Conservation (phyloP, 768 basidiomycete species). For the Asterophora lycoperdoides region DNA sequence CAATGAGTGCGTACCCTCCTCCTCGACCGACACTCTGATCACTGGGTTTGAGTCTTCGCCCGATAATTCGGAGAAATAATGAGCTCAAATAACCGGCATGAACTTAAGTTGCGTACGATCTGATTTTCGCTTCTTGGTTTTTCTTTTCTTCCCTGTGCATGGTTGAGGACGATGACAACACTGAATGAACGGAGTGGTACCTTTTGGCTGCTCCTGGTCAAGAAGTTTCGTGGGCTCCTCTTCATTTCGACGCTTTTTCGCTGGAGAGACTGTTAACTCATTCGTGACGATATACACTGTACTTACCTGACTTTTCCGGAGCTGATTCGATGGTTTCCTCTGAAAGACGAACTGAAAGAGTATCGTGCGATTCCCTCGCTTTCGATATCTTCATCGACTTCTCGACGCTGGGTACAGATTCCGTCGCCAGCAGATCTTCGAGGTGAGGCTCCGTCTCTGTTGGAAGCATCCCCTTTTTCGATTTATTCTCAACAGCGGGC, state of each 20-base stretch:
- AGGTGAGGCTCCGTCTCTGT: not conserved
- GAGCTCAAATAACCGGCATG: not conserved
- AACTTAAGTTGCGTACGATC: conserved; percentile 2
- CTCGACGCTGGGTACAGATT: not conserved
- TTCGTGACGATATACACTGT: not conserved
- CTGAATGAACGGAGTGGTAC: not conserved
- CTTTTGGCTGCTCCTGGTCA: conserved; percentile 1
- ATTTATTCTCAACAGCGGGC: not conserved
- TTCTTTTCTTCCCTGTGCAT: conserved; percentile 3
- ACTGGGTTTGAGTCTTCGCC: not conserved
- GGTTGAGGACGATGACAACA: not conserved
- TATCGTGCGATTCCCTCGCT: not conserved
- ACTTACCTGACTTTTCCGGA: conserved; percentile 4
- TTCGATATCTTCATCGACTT: not conserved
- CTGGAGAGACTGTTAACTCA: not conserved
- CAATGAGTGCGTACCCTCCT: not conserved
- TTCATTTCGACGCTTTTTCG: not conserved
- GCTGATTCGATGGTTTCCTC: not conserved
- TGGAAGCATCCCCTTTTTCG: not conserved
- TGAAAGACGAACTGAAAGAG: not conserved
- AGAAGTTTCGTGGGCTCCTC: not conserved
- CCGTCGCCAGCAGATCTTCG: not conserved
- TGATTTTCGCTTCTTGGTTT: not conserved
- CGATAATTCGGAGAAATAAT: not conserved
- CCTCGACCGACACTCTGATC: not conserved